Evolutionary conservation across 768 basidiomycete species (phyloP).

Genomic region (Glaciozyma antarctica): DNA sequence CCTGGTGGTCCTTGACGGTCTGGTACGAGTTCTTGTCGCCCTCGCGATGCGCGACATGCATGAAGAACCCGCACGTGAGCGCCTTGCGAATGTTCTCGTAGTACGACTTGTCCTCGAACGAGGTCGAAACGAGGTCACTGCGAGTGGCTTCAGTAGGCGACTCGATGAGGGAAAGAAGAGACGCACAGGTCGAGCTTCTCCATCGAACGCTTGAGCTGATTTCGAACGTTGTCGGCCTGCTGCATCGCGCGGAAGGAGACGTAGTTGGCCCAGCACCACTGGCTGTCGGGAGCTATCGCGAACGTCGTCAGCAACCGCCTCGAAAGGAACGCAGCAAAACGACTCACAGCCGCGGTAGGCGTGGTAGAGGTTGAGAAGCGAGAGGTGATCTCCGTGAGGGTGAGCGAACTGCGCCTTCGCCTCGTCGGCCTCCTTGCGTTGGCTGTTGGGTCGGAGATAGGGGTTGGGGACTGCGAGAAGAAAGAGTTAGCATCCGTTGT

Average conservation of each 20-base stretch:
- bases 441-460: conserved; percentile 84
- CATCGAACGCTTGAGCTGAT: conserved; percentile 82
- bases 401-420: conserved; percentile 81
- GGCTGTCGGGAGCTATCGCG: conserved; percentile 48
- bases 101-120: conserved; percentile 59
- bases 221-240: conserved; percentile 87
- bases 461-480: conserved; percentile 64
- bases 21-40: conserved; percentile 70
- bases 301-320: neutral
- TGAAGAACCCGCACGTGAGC: conserved; percentile 88
- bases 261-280: conserved; percentile 88
- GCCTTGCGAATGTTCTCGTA: conserved; percentile 67
- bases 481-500: neutral
- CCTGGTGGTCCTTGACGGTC: conserved; percentile 93
- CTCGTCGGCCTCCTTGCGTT: conserved; percentile 79
- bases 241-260: conserved; percentile 69
- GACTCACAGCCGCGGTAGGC: conserved; percentile 70
- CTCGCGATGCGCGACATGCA: conserved; percentile 94
- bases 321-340: neutral
- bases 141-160: neutral
- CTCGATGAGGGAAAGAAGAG: neutral
- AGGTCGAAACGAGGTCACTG: conserved; percentile 53
- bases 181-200: conserved; percentile 46
- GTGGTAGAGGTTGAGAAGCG: conserved; percentile 89
- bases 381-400: conserved; percentile 94